Percentiles rank a stretch among this genome's conserved stretches.
These are phyloP conservation scores for Termitomyces sp. DNA, from an alignment of 768 basidiomycete genomes.

Conservation along the genomic window DNA sequence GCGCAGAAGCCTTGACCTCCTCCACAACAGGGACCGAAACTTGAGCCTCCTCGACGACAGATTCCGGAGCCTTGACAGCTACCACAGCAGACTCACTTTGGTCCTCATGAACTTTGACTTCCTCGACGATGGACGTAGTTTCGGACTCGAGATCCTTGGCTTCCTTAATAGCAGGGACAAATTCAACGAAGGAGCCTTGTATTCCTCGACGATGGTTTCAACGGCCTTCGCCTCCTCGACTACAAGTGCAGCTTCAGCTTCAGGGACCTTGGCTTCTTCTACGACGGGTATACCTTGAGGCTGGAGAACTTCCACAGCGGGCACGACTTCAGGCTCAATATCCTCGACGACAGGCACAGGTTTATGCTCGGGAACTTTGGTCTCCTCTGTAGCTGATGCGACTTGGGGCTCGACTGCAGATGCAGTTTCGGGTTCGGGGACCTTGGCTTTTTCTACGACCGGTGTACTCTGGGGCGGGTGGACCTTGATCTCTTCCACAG, in stretches of 20 bases:
- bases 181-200: neutral
- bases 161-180: neutral
- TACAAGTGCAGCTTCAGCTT: neutral
- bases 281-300: neutral
- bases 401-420: too few relatives aligned
- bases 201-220: neutral
- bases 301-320: neutral
- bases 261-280: neutral
- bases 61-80: neutral
- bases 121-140: neutral
- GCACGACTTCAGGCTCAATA: neutral
- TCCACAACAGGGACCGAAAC: neutral
- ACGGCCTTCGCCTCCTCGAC: neutral
- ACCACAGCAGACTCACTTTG: neutral
- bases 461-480: too few relatives aligned
- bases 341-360: neutral
- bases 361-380: neutral
- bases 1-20: neutral
- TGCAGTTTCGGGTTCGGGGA: too few relatives aligned
- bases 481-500: too few relatives aligned
- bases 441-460: too few relatives aligned
- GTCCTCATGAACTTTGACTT: neutral
- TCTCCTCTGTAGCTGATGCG: slow-evolving; percentile 1
- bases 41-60: neutral
- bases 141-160: neutral